phyloP scores from a whole-genome alignment of 345 rosid genomes.

The Alliaria petiolata region DNA sequence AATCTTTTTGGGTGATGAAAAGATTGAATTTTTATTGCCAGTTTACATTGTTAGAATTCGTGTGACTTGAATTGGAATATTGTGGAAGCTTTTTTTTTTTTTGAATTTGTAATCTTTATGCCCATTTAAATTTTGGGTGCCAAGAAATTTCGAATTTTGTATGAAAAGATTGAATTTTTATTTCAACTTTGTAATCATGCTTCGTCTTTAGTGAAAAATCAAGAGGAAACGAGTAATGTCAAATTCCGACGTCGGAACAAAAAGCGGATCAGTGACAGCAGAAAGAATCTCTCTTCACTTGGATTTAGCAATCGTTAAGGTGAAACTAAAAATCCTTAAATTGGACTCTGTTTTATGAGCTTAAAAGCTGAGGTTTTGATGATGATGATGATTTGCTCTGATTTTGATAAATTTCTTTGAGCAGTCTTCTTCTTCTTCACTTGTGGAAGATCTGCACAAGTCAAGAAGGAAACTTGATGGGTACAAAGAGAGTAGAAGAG shows the following conservation, averaged over 20 bases:
- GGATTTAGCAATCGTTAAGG: slow-evolving; percentile 40
- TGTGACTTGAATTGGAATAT: too few species aligned
- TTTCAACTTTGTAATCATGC: neutral
- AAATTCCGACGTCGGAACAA: slow-evolving; percentile 33
- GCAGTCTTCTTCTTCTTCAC: slow-evolving; percentile 39
- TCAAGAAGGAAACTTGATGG: slow-evolving; percentile 41
- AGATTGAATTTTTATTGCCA: neutral
- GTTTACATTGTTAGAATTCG: too few species aligned
- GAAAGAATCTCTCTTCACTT: slow-evolving; percentile 30
- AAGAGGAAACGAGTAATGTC: slow-evolving; percentile 28
- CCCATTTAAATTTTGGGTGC: too few species aligned
- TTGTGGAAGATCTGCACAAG: slow-evolving; percentile 41
- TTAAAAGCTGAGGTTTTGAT: neutral
- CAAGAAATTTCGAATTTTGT: too few species aligned
- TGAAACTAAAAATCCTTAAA: slow-evolving; percentile 10
- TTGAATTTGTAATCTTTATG: neutral
- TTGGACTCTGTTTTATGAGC: neutral
- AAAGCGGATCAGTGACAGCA: slow-evolving; percentile 51
- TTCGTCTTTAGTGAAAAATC: neutral
- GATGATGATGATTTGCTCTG: neutral
- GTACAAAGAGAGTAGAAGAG: slow-evolving; percentile 42
- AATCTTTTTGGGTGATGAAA: neutral
- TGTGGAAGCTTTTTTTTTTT: too few species aligned
- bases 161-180: too few species aligned
- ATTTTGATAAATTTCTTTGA: neutral